Percentiles rank a stretch among this genome's conserved stretches.
Evolutionary conservation across 495 filamentous ascomycete genomes (phyloP).

Genomic region (Penicillium daleae): DNA sequence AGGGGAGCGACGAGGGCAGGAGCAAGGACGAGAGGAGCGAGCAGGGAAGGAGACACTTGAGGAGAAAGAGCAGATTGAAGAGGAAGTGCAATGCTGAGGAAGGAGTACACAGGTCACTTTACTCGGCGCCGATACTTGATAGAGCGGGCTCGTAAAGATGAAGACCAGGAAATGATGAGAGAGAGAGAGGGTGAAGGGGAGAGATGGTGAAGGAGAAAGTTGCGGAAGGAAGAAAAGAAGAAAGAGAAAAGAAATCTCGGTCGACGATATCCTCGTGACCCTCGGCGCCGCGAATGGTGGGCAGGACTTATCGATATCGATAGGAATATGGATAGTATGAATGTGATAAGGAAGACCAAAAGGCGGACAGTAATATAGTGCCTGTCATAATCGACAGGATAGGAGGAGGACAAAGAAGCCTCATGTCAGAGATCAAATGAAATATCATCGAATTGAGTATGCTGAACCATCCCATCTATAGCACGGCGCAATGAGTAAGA

Average conservation of each 20-base stretch:
- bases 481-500: conserved; percentile 1
- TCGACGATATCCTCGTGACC: not conserved
- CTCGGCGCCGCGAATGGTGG: too few relatives aligned
- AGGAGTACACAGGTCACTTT: not conserved
- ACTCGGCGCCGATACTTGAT: not conserved
- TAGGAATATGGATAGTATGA: too few relatives aligned
- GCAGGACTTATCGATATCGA: too few relatives aligned
- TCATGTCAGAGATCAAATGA: not conserved
- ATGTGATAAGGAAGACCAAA: too few relatives aligned
- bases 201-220: not conserved
- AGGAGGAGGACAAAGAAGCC: not conserved
- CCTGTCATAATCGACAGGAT: too few relatives aligned
- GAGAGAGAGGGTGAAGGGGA: conserved; percentile 3
- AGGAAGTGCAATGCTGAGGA: conserved; percentile 11
- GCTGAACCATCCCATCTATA: conserved; percentile 7
- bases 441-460: not conserved
- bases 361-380: too few relatives aligned
- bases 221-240: not conserved
- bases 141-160: not conserved
- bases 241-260: too few relatives aligned
- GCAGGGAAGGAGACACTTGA: not conserved
- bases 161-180: not conserved
- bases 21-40: not conserved
- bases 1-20: not conserved
- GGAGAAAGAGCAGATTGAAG: not conserved